Conservation (phyloP, 768 basidiomycete genomes). For the Plicaturopsis crispa region DNA sequence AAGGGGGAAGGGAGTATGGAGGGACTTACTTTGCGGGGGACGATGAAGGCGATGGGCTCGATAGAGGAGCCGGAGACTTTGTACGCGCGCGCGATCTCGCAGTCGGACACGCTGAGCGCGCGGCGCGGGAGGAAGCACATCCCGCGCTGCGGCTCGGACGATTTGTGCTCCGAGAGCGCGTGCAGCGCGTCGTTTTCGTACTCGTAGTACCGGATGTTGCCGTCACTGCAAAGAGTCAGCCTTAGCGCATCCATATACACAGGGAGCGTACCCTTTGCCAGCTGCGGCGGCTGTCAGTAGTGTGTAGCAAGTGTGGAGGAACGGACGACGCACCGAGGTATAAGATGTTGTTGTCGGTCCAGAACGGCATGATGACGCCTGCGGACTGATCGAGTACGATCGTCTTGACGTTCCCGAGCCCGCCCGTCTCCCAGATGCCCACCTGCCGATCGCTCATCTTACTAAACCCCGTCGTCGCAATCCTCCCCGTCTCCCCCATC, state of each 20-base stretch:
- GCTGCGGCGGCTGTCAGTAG: slow-evolving; percentile 31
- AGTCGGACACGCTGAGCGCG: slow-evolving; percentile 80
- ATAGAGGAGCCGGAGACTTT: slow-evolving; percentile 70
- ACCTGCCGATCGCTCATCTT: slow-evolving; percentile 95
- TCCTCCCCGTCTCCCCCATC: slow-evolving; percentile 84
- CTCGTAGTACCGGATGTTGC: slow-evolving; percentile 97
- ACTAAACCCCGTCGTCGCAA: slow-evolving; percentile 95
- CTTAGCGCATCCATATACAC: slow-evolving; percentile 1
- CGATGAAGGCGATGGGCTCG: slow-evolving; percentile 92
- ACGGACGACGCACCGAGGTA: slow-evolving; percentile 53
- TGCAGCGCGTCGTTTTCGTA: slow-evolving; percentile 81
- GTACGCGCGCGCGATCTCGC: slow-evolving; percentile 93
- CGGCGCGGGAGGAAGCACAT: slow-evolving; percentile 96
- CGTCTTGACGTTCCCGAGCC: slow-evolving; percentile 70
- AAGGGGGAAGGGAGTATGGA: too few relatives aligned
- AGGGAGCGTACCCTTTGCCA: slow-evolving; percentile 71
- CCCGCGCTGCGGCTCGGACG: slow-evolving; percentile 88
- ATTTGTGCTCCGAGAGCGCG: slow-evolving; percentile 78
- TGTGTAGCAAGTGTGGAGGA: background rate
- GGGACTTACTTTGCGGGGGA: slow-evolving; percentile 74
- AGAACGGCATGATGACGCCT: slow-evolving; percentile 97
- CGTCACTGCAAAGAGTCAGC: slow-evolving; percentile 51
- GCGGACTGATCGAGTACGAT: slow-evolving; percentile 80
- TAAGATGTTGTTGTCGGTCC: slow-evolving; percentile 87
- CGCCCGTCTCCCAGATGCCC: slow-evolving; percentile 81